Conservation (phyloP, 1,284 basidiomycete genomes). For the Heliocybe sulcata region DNA sequence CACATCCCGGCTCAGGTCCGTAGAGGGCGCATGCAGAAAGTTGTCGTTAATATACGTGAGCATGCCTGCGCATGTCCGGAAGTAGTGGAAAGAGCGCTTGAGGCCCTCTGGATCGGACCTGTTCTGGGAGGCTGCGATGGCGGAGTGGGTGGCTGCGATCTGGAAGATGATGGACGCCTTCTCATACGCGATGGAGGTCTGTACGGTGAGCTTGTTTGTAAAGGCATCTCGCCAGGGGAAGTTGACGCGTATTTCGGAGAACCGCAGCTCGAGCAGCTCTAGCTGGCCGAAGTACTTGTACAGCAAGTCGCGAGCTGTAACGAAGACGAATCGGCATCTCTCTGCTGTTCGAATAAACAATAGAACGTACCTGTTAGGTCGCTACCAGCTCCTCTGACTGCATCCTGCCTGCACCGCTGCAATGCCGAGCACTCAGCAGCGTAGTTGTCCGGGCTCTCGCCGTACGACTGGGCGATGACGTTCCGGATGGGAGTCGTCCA, state of each 20-base stretch:
- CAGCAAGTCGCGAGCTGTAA: slow-evolving; percentile 81
- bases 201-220: slow-evolving; percentile 87
- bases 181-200: slow-evolving; percentile 96
- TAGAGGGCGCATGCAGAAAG: slow-evolving; percentile 97
- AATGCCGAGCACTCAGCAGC: slow-evolving; percentile 77
- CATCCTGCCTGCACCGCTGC: slow-evolving; percentile 91
- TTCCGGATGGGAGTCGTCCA: slow-evolving; percentile 85
- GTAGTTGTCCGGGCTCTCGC: slow-evolving; percentile 88
- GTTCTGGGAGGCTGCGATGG: slow-evolving; percentile 80
- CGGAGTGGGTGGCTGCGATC: slow-evolving; percentile 89
- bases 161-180: slow-evolving; percentile 98
- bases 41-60: slow-evolving; percentile 99
- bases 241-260: slow-evolving; percentile 92
- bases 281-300: slow-evolving; percentile 99
- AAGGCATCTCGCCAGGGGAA: slow-evolving; percentile 98
- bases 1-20: slow-evolving; percentile 90
- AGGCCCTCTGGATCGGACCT: slow-evolving; percentile 89
- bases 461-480: slow-evolving; percentile 89
- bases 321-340: neutral
- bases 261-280: slow-evolving; percentile 93
- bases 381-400: slow-evolving; percentile 90
- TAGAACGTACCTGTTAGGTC: slow-evolving; percentile 72
- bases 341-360: neutral
- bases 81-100: slow-evolving; percentile 92
- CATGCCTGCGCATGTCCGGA: slow-evolving; percentile 93